Evolutionary conservation across 306 rosid genomes (phyloP).

Genomic region (Ziziphus jujuba): DNA sequence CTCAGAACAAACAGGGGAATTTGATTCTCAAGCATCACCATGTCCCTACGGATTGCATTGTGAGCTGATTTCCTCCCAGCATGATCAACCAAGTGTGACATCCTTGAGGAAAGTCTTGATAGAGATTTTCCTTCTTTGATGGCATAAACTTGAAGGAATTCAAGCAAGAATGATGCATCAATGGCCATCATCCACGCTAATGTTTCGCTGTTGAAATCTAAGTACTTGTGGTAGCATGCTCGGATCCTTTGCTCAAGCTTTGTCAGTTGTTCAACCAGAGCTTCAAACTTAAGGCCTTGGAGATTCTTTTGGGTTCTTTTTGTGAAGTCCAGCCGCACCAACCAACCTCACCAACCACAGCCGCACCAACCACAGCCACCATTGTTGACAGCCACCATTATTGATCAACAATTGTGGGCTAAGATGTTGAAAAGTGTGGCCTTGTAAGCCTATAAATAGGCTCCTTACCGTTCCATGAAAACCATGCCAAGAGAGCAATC

Average conservation of each 20-base stretch:
- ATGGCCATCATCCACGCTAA: slow-evolving; percentile 76
- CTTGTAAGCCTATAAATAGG: no score
- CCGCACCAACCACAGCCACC: no score
- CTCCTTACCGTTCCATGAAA: no score
- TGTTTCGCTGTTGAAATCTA: slow-evolving; percentile 66
- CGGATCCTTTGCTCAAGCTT: slow-evolving; percentile 50
- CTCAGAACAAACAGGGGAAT: slow-evolving; percentile 68
- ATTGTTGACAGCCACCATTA: no score
- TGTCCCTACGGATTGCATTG: slow-evolving; percentile 65
- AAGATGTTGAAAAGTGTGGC: no score
- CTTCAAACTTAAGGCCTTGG: slow-evolving; percentile 35
- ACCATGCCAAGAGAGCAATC: no score
- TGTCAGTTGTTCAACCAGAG: slow-evolving; percentile 48
- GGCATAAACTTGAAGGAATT: slow-evolving; percentile 58
- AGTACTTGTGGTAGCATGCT: slow-evolving; percentile 68
- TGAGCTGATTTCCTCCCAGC: slow-evolving; percentile 57
- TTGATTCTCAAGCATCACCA: slow-evolving; percentile 79
- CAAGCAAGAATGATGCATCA: slow-evolving; percentile 71
- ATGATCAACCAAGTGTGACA: slow-evolving; percentile 67
- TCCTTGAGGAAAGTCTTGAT: slow-evolving; percentile 41
- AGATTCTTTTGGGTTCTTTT: slow-evolving; percentile 50
- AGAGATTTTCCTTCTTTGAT: slow-evolving; percentile 36
- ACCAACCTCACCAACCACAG: no score
- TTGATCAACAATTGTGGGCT: no score
- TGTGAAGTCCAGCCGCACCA: no score